phyloP scores from a whole-genome alignment of 805 yeast genomes.

The Clavispora carvajalis region DNA sequence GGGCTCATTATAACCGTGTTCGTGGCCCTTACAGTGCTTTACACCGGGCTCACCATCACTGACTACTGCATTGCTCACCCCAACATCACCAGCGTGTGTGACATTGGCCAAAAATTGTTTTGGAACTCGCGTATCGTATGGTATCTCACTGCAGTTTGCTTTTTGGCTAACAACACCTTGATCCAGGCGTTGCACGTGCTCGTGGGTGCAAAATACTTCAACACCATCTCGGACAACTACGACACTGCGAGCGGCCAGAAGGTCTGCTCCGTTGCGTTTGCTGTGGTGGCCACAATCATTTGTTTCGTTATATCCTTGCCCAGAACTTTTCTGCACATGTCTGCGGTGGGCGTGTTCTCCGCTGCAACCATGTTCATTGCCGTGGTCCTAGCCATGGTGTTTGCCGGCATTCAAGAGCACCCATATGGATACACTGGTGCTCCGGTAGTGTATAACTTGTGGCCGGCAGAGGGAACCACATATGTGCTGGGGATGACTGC shows the following conservation, averaged over 20 bases:
- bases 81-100: slow-evolving; percentile 47
- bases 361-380: slow-evolving; percentile 57
- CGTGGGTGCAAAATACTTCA: slow-evolving; percentile 55
- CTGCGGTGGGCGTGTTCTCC: slow-evolving; percentile 46
- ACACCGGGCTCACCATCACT: slow-evolving; percentile 51
- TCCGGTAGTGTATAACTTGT: slow-evolving; percentile 39
- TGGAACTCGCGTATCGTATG: slow-evolving; percentile 49
- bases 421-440: slow-evolving; percentile 38
- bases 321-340: slow-evolving; percentile 50
- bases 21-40: slow-evolving; percentile 46
- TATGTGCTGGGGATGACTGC: slow-evolving; percentile 53
- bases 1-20: slow-evolving; percentile 51
- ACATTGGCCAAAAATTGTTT: slow-evolving; percentile 53
- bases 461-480: slow-evolving; percentile 47
- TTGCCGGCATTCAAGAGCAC: slow-evolving; percentile 49
- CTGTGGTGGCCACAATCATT: slow-evolving; percentile 43
- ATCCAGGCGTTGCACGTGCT: slow-evolving; percentile 57
- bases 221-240: slow-evolving; percentile 45
- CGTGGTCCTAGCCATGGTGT: slow-evolving; percentile 46
- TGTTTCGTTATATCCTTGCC: slow-evolving; percentile 52
- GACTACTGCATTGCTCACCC: slow-evolving; percentile 54
- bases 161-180: slow-evolving; percentile 49
- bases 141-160: slow-evolving; percentile 53
- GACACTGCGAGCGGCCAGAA: slow-evolving; percentile 14
- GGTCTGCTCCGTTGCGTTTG: slow-evolving; percentile 48